phyloP scores from a whole-genome alignment of 345 rosid species.

The Anacardium occidentale region DNA sequence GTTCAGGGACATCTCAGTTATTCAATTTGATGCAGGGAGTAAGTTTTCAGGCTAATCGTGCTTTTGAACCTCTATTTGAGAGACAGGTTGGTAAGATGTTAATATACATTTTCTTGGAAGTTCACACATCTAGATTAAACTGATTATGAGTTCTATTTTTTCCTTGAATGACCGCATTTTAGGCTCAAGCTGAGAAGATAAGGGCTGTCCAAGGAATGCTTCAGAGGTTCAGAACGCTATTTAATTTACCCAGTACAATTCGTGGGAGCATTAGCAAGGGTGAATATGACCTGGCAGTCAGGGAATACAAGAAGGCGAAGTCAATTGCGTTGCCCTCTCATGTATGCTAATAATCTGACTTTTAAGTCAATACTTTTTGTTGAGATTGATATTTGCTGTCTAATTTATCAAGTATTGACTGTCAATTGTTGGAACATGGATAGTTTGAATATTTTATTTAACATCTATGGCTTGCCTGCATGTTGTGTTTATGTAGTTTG shows the following conservation, averaged over 20 bases:
- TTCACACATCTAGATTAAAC: neutral
- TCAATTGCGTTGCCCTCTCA: conserved; percentile 94
- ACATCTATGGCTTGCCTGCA: conserved; percentile 3
- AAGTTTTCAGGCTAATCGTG: conserved; percentile 70
- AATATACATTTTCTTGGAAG: conserved; percentile 13
- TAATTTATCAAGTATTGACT: conserved; percentile 3
- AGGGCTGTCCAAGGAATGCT: conserved; percentile 99
- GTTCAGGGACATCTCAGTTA: conserved; percentile 87
- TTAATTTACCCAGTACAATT: conserved; percentile 94
- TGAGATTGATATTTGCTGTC: neutral
- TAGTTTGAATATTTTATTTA: neutral
- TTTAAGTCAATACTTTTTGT: conserved; percentile 10
- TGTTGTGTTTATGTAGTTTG: neutral
- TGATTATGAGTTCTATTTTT: conserved; percentile 11
- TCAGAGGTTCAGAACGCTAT: conserved; percentile 91
- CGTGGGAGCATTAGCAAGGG: conserved; percentile 93
- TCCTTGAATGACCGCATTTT: conserved; percentile 22
- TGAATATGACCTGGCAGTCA: conserved; percentile 91
- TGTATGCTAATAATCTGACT: conserved; percentile 46
- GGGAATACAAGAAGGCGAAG: conserved; percentile 98
- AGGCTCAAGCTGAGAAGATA: conserved; percentile 99
- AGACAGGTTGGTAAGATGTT: conserved; percentile 69
- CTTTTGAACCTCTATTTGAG: conserved; percentile 94
- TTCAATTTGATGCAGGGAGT: conserved; percentile 82
- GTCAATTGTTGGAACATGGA: neutral